These are phyloP conservation scores for Podaxis rugospora DNA, from an alignment of 768 basidiomycete species.

Conservation along the genomic window DNA sequence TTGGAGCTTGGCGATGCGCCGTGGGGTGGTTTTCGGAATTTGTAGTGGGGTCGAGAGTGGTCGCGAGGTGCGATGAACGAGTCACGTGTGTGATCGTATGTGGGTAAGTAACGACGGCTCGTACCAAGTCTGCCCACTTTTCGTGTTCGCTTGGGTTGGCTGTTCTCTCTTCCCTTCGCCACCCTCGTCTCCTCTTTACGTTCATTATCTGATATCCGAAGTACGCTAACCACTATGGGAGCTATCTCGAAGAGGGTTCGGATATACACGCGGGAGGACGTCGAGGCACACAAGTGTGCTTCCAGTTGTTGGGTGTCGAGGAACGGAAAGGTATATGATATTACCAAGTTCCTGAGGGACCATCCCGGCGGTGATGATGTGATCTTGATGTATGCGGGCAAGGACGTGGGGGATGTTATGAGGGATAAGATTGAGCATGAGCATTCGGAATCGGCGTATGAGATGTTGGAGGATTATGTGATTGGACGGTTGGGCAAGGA, in stretches of 20 bases:
- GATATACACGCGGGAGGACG: slow-evolving; percentile 74
- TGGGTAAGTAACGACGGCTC: not conserved
- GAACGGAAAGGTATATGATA: slow-evolving; percentile 84
- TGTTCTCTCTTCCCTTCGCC: not conserved
- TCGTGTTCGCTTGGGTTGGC: not conserved
- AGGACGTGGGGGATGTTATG: slow-evolving; percentile 81
- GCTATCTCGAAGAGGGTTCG: slow-evolving; percentile 64
- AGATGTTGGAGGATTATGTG: slow-evolving; percentile 84
- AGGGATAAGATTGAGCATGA: slow-evolving; percentile 75
- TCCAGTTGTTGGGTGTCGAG: slow-evolving; percentile 80
- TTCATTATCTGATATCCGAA: not conserved
- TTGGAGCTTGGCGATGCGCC: not conserved
- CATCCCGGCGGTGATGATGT: slow-evolving; percentile 96
- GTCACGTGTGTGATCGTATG: not conserved
- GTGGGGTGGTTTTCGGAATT: not conserved
- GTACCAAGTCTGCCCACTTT: slow-evolving; percentile 6
- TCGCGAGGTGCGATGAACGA: not conserved
- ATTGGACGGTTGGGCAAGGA: slow-evolving; percentile 80
- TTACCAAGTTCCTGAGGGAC: slow-evolving; percentile 78
- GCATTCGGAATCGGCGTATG: slow-evolving; percentile 88
- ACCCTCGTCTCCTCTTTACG: not conserved
- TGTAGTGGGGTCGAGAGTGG: not conserved
- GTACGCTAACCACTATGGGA: not conserved
- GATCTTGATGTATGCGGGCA: slow-evolving; percentile 77
- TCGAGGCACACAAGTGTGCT: slow-evolving; percentile 54